Evolutionary conservation across 352 stramenopile genomes (phyloP), one percentile per base, ranked within the genome.

Genomic region (Pythium dissimile): DNA sequence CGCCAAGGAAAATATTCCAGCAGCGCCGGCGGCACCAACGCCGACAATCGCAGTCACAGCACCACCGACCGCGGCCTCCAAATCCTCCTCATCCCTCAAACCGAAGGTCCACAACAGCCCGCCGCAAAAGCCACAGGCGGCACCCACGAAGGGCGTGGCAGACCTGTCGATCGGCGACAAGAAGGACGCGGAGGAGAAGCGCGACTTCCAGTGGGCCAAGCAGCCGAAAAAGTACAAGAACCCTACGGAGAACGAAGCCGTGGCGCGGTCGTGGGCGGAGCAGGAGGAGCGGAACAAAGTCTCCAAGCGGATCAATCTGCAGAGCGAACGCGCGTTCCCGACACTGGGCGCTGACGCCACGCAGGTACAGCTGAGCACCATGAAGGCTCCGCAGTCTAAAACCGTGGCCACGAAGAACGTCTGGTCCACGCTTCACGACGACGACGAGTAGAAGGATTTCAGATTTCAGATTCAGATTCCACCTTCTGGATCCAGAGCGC

Each of bases 191-290:
- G 72, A 85, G 32, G 80, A 84, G 53, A 68, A 68, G 54, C 52
- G 53, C 26, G 55, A 65, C 32, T 92, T 89, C 62, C 79, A 89
- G 57, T 92, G 82, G 80, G 76, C 82, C 42, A 92, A 92, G 66
- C 80, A 92, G 69, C 82, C 77, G 23, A 92, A 92, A 54, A 92
- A 92, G 67, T 90, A 89, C 72, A 92, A 89, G 62, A 80, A 85
- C 34, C 5, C 57, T 42, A 55, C 64, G 34, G 76, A 80, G 24
- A 27, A 83, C 64, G 81, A 88, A 53, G 52, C 54, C 11, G 82
- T 89, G 24, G 75, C 80, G 15, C 69, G 66, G 28, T 77, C 80
- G 55, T 89, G 82, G 80, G 82, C 73, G 32, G 82, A 92, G 54
- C 78, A 89, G 56, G 76, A 92, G 56, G 53, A 86, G 63, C 82